Base-by-base conservation (phyloP, 179 eudicot species). In the Carnegiea gigantea region DNA sequence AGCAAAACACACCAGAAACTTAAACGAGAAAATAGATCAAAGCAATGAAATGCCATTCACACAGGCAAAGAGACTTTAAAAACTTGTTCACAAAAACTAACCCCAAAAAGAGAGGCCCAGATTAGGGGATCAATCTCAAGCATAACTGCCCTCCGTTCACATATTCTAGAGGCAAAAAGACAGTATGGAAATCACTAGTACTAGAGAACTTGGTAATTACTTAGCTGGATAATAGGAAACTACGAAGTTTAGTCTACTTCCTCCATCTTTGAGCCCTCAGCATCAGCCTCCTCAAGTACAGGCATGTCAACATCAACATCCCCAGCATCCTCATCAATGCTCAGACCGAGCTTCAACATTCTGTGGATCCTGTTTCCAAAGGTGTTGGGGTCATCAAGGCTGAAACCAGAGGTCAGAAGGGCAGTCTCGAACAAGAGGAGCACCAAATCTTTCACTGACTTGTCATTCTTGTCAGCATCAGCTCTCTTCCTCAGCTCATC, bases 401-500 rank as follows among this genome's bases (percentile, higher is more conserved):
- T 93, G 82, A 93, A 93, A 0, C 98, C 98, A 12, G 98, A 93
- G 43, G 98, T 93, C 70, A 93, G 73, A 51, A 93, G 81, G 3
- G 98, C 85, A 13, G 98, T 93, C 90, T 93, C 96, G 21, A 89
- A 92, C 20, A 92, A 79, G 73, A 93, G 86, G 8, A 90, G 88
- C 17, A 91, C 96, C 88, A 93, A 85, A 70, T 92, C 97, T 87
- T 93, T 93, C 12, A 93, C 97, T 0, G 97, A 93, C 84, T 93
- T 93, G 85, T 93, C 97, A 2, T 93, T 93, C 93, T 93, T 93
- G 85, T 93, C 97, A 0, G 90, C 95, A 65, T 93, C 97, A 7
- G 97, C 93, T 73, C 97, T 89, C 91, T 90, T 93, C 88, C 97
- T 93, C 14, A 93, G 91, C 91, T 93, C 97, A 57, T 92, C 95